Percentiles rank a stretch among this genome's conserved stretches.
These are phyloP conservation scores for Verticillium klebahnii DNA, from an alignment of 2,329 filamentous ascomycete genomes.

Conservation along the genomic window DNA sequence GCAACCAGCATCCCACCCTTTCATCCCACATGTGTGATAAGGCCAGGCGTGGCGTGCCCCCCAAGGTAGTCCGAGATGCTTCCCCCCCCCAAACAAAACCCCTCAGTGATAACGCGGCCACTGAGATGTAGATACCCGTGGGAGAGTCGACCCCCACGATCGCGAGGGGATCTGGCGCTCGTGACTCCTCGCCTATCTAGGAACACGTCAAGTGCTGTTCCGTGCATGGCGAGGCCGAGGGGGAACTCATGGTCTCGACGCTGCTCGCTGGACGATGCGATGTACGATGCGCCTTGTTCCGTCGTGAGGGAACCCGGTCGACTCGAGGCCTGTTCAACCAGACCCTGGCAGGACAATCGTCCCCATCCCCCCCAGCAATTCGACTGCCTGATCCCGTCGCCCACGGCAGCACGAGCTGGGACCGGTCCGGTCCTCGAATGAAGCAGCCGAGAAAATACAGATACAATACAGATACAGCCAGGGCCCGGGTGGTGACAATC, in stretches of 20 bases:
- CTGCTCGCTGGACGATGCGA: not conserved
- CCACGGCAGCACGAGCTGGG: not conserved
- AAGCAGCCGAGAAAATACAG: not conserved
- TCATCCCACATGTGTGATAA: not conserved
- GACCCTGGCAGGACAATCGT: not conserved
- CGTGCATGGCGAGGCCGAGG: not conserved
- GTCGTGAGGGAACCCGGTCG: not conserved
- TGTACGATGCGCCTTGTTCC: not conserved
- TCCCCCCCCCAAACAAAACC: not conserved
- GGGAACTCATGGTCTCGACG: not conserved
- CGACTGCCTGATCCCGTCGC: not conserved
- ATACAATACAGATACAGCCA: not conserved
- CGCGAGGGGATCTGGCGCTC: not conserved
- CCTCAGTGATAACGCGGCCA: not conserved
- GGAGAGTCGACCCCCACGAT: not conserved
- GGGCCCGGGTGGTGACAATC: slow-evolving; percentile 4
- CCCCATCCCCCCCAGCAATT: not conserved
- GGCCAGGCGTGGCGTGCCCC: not conserved
- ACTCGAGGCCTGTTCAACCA: not conserved
- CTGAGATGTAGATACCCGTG: not conserved
- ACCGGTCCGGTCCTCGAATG: not conserved
- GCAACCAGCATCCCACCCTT: not conserved
- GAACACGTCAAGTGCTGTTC: not conserved
- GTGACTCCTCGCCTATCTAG: not conserved
- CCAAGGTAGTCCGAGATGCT: not conserved